These are phyloP conservation scores for Sungouiozyma ichnusensis DNA, from an alignment of 805 yeast species.

Conservation along the genomic window DNA sequence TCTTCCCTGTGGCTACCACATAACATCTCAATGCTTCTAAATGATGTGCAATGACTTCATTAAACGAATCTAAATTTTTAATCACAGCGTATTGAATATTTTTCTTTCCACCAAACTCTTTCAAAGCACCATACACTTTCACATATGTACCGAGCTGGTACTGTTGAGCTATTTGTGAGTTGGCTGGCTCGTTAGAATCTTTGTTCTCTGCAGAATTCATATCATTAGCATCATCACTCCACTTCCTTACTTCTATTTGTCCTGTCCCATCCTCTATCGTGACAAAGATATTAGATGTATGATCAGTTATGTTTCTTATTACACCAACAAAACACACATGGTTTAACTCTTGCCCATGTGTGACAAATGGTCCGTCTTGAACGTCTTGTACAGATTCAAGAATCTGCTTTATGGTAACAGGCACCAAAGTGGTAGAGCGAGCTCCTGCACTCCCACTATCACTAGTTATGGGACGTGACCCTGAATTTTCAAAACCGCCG, in stretches of 20 bases:
- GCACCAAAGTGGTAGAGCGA: slow-evolving; percentile 34
- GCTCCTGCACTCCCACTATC: slow-evolving; percentile 12
- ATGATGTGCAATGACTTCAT: slow-evolving; percentile 59
- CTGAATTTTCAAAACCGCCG: slow-evolving; percentile 24
- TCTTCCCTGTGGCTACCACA: slow-evolving; percentile 44
- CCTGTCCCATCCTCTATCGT: slow-evolving; percentile 79
- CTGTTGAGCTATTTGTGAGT: slow-evolving; percentile 28
- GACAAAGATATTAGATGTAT: slow-evolving; percentile 43
- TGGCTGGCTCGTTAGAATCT: slow-evolving; percentile 10
- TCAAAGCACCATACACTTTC: slow-evolving; percentile 44
- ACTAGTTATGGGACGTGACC: slow-evolving; percentile 16
- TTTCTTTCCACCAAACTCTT: slow-evolving; percentile 53
- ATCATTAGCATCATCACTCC: slow-evolving; percentile 40
- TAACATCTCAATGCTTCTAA: slow-evolving; percentile 52
- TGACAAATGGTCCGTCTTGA: slow-evolving; percentile 57
- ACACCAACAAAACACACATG: slow-evolving; percentile 62
- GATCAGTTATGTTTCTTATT: slow-evolving; percentile 51
- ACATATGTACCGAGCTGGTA: slow-evolving; percentile 46
- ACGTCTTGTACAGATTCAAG: slow-evolving; percentile 47
- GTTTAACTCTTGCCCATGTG: slow-evolving; percentile 50
- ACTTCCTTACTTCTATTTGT: slow-evolving; percentile 48
- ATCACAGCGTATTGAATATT: slow-evolving; percentile 55
- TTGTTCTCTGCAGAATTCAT: slow-evolving; percentile 25
- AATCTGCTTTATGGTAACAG: slow-evolving; percentile 68
- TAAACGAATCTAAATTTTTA: slow-evolving; percentile 48